Evolutionary conservation across 768 basidiomycete species (phyloP), one percentile per base, ranked within the genome.

Genomic region (Podaxis sp.): DNA sequence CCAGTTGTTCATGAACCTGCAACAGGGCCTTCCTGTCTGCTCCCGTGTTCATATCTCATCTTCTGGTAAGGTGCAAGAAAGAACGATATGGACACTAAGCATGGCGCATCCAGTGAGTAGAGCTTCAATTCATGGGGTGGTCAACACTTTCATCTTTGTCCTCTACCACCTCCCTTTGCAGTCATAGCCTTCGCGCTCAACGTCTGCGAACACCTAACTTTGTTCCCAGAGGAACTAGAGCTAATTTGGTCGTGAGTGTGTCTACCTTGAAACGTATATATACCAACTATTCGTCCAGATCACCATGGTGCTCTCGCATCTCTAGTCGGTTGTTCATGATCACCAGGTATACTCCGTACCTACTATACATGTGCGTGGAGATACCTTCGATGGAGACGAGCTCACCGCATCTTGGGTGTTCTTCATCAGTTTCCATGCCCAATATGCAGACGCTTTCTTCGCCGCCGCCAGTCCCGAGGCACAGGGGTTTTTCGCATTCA

Each of bases 281-380:
- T 6, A 14, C n/a, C 28, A 28, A 50, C 21, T 16, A 0, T n/a
- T 16, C 38, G 14, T 18, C n/a, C 21, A 59, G 58, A 25, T 14
- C 11, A 16, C 50, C 50, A 25, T 59, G 58, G 50, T 40, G 50
- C 5, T 52, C 27, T 40, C 37, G 50, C 21, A 5, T 44, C 25
- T 51, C 58, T 5, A 59, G 50, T 10, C 35, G 36, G 27, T 11
- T 52, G 38, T 59, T 59, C 38, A 44, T 59, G 13, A 13, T 51
- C 50, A 51, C 58, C 4, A 50, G 58, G 35, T 59, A 52, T 18
- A 21, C 18, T 9, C 47, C 58, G 18, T 59, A 59, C 37, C n/a
- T 59, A 21, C n/a, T 51, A 7, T 21, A 59, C 37, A 25, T 18
- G 58, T 59, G 36, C 36, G 58, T 32, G 16, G 18, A 25, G 18